phyloP scores from a whole-genome alignment of 345 rosid genomes.

The Brassica carinata region DNA sequence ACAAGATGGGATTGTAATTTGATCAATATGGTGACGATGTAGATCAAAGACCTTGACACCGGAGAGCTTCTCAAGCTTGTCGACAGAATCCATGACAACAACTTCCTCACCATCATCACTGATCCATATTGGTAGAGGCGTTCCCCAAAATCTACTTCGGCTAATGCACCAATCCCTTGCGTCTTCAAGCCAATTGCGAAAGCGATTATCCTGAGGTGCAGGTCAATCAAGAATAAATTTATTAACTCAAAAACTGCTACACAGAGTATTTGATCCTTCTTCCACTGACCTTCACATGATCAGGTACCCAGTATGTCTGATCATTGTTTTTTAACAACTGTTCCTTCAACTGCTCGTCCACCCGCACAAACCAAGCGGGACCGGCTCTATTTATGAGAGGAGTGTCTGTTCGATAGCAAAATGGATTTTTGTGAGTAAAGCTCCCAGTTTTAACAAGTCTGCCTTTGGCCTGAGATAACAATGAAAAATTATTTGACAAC shows the following conservation, averaged over 20 bases:
- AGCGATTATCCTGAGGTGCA: conserved; percentile 76
- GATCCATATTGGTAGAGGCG: neutral
- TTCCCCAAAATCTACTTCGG: neutral
- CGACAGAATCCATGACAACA: conserved; percentile 52
- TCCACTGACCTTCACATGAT: conserved; percentile 77
- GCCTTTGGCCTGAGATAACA: conserved; percentile 70
- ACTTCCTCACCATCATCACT: neutral
- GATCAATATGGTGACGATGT: conserved; percentile 94
- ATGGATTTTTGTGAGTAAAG: conserved; percentile 77
- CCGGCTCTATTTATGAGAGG: conserved; percentile 96
- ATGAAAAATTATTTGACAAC: neutral
- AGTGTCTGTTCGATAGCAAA: conserved; percentile 91
- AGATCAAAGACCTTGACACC: conserved; percentile 77
- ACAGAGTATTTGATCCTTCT: conserved; percentile 4
- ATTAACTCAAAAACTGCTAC: conserved; percentile 12
- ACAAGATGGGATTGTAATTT: conserved; percentile 76
- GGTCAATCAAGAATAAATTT: conserved; percentile 4
- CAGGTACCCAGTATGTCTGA: conserved; percentile 95
- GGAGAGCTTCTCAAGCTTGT: conserved; percentile 85
- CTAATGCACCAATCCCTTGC: neutral
- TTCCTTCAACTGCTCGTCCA: conserved; percentile 68
- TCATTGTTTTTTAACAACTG: conserved; percentile 78
- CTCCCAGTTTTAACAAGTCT: conserved; percentile 90
- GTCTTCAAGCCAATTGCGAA: conserved; percentile 35
- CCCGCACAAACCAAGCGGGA: conserved; percentile 96